These are phyloP conservation scores for Candida verbasci DNA, from an alignment of 805 yeast species.

Conservation along the genomic window DNA sequence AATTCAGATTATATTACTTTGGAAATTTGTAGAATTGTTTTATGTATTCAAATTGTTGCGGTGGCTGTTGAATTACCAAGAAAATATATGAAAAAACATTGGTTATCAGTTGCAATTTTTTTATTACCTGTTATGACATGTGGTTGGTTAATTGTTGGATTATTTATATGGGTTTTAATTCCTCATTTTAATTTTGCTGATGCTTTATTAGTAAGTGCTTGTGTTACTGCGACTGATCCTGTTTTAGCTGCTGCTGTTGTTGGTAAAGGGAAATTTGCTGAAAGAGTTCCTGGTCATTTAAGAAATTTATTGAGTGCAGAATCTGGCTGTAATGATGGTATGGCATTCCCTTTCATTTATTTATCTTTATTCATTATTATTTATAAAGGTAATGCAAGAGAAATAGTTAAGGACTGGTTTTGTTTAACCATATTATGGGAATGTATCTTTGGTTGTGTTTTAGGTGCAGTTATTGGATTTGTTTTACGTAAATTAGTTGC, in stretches of 20 bases:
- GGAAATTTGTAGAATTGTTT: conserved; percentile 76
- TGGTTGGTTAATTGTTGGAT: conserved; percentile 84
- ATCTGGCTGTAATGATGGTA: conserved; percentile 89
- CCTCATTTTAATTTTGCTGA: conserved; percentile 70
- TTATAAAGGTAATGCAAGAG: conserved; percentile 60
- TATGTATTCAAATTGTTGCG: conserved; percentile 87
- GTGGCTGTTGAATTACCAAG: conserved; percentile 92
- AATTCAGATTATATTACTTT: conserved; percentile 76
- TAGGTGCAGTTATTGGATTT: conserved; percentile 74
- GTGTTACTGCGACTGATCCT: conserved; percentile 94
- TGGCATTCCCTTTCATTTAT: conserved; percentile 89
- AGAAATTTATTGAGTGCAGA: conserved; percentile 80
- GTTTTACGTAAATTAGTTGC: conserved; percentile 65
- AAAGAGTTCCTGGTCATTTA: conserved; percentile 89
- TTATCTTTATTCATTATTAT: conserved; percentile 64
- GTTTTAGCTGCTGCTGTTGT: conserved; percentile 93
- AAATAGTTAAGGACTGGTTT: conserved; percentile 78
- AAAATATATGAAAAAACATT: conserved; percentile 80
- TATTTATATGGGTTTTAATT: conserved; percentile 72
- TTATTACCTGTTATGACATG: conserved; percentile 84
- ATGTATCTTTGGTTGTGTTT: conserved; percentile 70
- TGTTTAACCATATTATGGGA: conserved; percentile 73
- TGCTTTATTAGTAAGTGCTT: conserved; percentile 73
- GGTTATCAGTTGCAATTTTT: conserved; percentile 70
- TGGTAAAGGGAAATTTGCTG: conserved; percentile 89